phyloP scores from a whole-genome alignment of 345 rosid species.

The Gossypioides kirkii region DNA sequence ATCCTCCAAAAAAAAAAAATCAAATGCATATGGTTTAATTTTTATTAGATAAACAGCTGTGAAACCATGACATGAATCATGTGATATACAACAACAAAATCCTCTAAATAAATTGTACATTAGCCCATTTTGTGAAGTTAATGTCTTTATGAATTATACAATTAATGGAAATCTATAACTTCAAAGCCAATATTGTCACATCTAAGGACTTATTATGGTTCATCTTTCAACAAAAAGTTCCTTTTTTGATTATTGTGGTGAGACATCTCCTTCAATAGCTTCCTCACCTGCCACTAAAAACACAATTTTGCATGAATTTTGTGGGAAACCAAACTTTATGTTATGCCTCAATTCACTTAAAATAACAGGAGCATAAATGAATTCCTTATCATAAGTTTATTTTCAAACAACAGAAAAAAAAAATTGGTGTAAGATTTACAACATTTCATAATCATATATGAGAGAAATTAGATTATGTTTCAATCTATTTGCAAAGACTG shows the following conservation, averaged over 20 bases:
- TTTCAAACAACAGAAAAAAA: not conserved
- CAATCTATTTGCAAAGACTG: slow-evolving; percentile 10
- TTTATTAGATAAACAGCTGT: not conserved
- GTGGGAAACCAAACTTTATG: slow-evolving; percentile 13
- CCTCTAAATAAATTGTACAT: not conserved
- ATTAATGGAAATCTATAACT: slow-evolving; percentile 28
- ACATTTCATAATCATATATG: not conserved
- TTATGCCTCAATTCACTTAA: slow-evolving; percentile 11
- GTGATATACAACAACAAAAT: not conserved
- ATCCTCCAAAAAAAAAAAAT: not conserved
- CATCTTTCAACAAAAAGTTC: slow-evolving; percentile 39
- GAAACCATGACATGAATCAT: not conserved
- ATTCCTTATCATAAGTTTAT: slow-evolving; percentile 2
- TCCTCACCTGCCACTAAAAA: slow-evolving; percentile 74
- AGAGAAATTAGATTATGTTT: not conserved
- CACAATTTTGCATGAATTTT: slow-evolving; percentile 40
- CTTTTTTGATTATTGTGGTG: slow-evolving; percentile 38
- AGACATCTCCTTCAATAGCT: slow-evolving; percentile 67
- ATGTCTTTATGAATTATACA: slow-evolving; percentile 1
- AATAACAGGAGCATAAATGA: slow-evolving; percentile 13
- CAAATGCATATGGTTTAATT: not conserved
- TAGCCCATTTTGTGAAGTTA: slow-evolving; percentile 1
- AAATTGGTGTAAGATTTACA: not conserved
- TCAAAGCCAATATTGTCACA: slow-evolving; percentile 16
- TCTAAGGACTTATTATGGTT: slow-evolving; percentile 10